Conservation (phyloP, 2,329 filamentous ascomycete species). For the Zasmidium angulare region DNA sequence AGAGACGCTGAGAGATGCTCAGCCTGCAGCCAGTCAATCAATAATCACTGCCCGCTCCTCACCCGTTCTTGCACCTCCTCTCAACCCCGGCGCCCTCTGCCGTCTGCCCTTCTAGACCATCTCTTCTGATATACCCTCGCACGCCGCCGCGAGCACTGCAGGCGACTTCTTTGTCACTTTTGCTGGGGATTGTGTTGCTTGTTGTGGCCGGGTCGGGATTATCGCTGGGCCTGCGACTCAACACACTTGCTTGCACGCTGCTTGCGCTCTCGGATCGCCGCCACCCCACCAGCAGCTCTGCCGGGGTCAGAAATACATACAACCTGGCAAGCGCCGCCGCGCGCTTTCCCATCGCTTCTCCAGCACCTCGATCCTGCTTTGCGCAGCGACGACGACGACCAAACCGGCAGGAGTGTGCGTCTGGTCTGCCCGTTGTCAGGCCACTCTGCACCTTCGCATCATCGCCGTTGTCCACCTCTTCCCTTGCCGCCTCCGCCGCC, state of each 20-base stretch:
- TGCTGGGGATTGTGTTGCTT: not conserved
- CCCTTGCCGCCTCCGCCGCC: not conserved
- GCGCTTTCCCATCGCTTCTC: not conserved
- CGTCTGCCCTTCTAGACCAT: not conserved
- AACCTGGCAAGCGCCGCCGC: not conserved
- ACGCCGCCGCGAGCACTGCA: not conserved
- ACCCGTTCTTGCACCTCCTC: not conserved
- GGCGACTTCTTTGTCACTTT: not conserved
- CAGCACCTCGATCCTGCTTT: conserved; percentile 2
- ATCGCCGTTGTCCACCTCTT: not conserved
- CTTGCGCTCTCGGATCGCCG: too few relatives aligned
- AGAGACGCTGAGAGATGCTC: too few relatives aligned
- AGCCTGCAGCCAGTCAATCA: not conserved
- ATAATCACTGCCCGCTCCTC: not conserved
- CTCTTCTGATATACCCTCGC: not conserved
- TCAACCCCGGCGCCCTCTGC: not conserved
- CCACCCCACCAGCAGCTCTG: not conserved
- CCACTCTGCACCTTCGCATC: conserved; percentile 11
- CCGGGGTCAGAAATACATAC: not conserved
- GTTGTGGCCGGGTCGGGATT: not conserved
- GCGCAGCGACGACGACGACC: not conserved
- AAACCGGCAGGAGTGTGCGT: conserved; percentile 9
- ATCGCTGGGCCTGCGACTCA: not conserved
- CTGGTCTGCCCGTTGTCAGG: conserved; percentile 2
- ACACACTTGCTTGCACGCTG: not conserved